phyloP scores from a whole-genome alignment of 306 rosid species.

The Boehmeria nivea region DNA sequence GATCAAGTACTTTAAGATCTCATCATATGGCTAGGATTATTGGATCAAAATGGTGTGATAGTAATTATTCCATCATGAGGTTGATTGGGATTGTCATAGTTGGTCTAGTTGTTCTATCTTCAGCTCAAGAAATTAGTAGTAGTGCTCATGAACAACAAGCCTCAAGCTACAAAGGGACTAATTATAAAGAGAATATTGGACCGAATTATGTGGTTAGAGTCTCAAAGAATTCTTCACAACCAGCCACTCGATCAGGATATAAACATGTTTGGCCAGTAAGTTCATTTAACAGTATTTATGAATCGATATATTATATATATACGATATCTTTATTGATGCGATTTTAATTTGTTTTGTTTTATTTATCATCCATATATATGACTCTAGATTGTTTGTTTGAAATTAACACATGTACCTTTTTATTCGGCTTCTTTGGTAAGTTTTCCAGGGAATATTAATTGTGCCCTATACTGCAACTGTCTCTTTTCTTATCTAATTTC shows the following conservation, averaged over 20 bases:
- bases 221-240: slow-evolving; percentile 40
- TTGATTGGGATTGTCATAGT: slow-evolving; percentile 21
- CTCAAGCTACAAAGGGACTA: too few relatives aligned
- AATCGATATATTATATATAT: too few relatives aligned
- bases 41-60: slow-evolving; percentile 24
- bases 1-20: not conserved
- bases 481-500: too few relatives aligned
- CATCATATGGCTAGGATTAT: slow-evolving; percentile 13
- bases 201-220: slow-evolving; percentile 19
- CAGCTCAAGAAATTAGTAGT: slow-evolving; percentile 24
- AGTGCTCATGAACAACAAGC: slow-evolving; percentile 12
- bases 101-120: slow-evolving; percentile 23
- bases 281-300: not conserved
- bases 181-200: not conserved
- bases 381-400: too few relatives aligned
- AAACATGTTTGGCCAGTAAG: slow-evolving; percentile 74
- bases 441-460: too few relatives aligned
- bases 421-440: too few relatives aligned
- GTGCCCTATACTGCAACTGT: too few relatives aligned
- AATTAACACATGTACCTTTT: too few relatives aligned
- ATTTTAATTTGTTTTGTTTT: too few relatives aligned
- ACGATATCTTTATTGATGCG: too few relatives aligned
- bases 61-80: slow-evolving; percentile 5
- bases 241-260: slow-evolving; percentile 35
- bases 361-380: too few relatives aligned